These are phyloP conservation scores for Ceratocystis harringtonii DNA, from an alignment of 2,329 filamentous ascomycete species.

Conservation along the genomic window DNA sequence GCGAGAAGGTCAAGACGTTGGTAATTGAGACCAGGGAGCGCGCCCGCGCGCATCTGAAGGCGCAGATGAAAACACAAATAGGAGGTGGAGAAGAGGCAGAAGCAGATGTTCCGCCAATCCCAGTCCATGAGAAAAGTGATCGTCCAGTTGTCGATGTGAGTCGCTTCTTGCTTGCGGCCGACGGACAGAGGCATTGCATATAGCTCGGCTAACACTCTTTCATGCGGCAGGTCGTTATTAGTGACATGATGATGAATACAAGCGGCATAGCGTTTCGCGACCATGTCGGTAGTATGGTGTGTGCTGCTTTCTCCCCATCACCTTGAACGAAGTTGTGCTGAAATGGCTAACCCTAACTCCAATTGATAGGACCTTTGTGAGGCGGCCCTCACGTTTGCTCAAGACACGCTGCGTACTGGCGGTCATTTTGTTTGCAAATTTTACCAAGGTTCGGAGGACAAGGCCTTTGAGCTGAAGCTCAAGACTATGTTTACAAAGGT, in stretches of 20 bases:
- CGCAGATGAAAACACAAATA: conserved; percentile 16
- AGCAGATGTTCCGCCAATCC: conserved; percentile 10
- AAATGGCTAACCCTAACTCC: not conserved
- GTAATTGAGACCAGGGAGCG: conserved; percentile 41
- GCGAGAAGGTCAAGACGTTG: conserved; percentile 60
- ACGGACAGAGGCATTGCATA: not conserved
- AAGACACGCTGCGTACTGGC: conserved; percentile 64
- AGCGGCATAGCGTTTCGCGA: conserved; percentile 76
- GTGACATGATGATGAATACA: conserved; percentile 99
- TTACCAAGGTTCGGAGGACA: conserved; percentile 83
- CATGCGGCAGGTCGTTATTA: conserved; percentile 56
- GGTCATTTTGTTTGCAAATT: conserved; percentile 97
- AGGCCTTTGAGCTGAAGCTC: conserved; percentile 57
- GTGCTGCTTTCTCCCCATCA: conserved; percentile 22
- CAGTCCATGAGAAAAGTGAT: not conserved
- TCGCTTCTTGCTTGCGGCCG: not conserved
- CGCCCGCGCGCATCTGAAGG: conserved; percentile 14
- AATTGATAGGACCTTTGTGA: conserved; percentile 63
- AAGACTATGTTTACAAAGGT: conserved; percentile 67
- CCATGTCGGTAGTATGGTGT: conserved; percentile 87
- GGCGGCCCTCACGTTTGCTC: conserved; percentile 66
- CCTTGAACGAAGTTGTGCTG: not conserved
- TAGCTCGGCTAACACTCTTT: not conserved
- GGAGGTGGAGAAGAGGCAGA: conserved; percentile 20
- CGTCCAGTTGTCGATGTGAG: conserved; percentile 12